These are phyloP conservation scores for Sanghuangporus sanghuang DNA, from an alignment of 1,284 basidiomycete species.

Conservation along the genomic window DNA sequence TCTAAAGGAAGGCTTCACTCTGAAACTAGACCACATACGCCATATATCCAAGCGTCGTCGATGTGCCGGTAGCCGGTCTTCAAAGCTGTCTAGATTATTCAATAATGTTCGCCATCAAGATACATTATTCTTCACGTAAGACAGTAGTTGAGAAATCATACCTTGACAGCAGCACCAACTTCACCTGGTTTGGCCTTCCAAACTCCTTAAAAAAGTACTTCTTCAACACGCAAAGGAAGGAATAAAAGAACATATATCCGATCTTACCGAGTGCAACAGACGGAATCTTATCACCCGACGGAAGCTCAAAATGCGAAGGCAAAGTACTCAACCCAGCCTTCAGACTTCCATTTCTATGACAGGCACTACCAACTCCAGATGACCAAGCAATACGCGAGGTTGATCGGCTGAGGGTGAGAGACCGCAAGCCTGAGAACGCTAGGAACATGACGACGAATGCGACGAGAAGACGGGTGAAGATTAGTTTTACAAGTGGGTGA, in stretches of 20 bases:
- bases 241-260: neutral
- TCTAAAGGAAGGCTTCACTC: neutral
- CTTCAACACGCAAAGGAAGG: neutral
- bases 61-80: slow-evolving; percentile 40
- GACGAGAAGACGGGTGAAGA: neutral
- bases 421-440: slow-evolving; percentile 9
- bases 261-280: slow-evolving; percentile 51
- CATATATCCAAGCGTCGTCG: slow-evolving; percentile 33
- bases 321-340: slow-evolving; percentile 22
- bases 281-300: slow-evolving; percentile 59
- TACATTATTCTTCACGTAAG: slow-evolving; percentile 12
- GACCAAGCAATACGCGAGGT: slow-evolving; percentile 22
- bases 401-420: slow-evolving; percentile 15
- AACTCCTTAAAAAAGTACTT: slow-evolving; percentile 38
- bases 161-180: slow-evolving; percentile 58
- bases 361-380: slow-evolving; percentile 7
- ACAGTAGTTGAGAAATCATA: slow-evolving; percentile 26
- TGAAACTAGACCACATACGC: slow-evolving; percentile 1
- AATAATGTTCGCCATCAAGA: neutral
- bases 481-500: neutral
- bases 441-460: slow-evolving; percentile 6
- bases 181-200: slow-evolving; percentile 53
- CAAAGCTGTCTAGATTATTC: slow-evolving; percentile 27
- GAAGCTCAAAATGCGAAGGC: slow-evolving; percentile 47
- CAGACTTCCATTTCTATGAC: slow-evolving; percentile 24